These are phyloP conservation scores for Phialophora chinensis DNA, from an alignment of 2,329 filamentous ascomycete genomes.

Conservation along the genomic window DNA sequence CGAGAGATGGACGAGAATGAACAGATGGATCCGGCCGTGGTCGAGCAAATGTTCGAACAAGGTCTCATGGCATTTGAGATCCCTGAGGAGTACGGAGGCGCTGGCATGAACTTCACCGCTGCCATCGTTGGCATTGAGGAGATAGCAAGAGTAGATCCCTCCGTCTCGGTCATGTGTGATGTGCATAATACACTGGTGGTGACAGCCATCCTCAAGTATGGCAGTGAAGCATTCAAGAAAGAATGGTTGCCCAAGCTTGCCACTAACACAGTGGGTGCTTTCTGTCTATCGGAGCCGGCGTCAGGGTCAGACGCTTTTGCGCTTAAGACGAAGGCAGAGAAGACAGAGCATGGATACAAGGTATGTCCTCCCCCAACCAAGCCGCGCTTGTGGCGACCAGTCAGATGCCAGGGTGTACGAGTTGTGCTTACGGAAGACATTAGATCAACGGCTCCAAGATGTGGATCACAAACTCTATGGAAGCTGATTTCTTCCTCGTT, in stretches of 20 bases:
- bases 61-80: constrained; percentile 98
- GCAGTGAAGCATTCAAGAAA: constrained; percentile 75
- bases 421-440: constrained; percentile 15
- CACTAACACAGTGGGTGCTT: constrained; percentile 86
- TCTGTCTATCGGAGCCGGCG: constrained; percentile 89
- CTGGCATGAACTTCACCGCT: constrained; percentile 98
- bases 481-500: constrained; percentile 94
- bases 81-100: constrained; percentile 93
- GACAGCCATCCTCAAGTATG: constrained; percentile 87
- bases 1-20: constrained; percentile 98
- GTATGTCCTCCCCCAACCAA: constrained; percentile 10
- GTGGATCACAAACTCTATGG: constrained; percentile 99
- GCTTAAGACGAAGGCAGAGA: constrained; percentile 84
- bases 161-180: constrained; percentile 92
- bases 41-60: constrained; percentile 96
- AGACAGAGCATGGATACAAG: constrained; percentile 78
- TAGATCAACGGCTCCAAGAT: constrained; percentile 92
- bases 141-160: constrained; percentile 89
- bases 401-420: background rate
- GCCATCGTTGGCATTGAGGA: constrained; percentile 98
- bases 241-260: constrained; percentile 89
- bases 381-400: background rate
- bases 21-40: constrained; percentile 83
- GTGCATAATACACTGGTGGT: constrained; percentile 99
- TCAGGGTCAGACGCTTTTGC: constrained; percentile 97